Percentiles rank a stretch among this genome's conserved stretches.
phyloP scores from a whole-genome alignment of 257 asterid genomes.

The Penstemon barbatus region DNA sequence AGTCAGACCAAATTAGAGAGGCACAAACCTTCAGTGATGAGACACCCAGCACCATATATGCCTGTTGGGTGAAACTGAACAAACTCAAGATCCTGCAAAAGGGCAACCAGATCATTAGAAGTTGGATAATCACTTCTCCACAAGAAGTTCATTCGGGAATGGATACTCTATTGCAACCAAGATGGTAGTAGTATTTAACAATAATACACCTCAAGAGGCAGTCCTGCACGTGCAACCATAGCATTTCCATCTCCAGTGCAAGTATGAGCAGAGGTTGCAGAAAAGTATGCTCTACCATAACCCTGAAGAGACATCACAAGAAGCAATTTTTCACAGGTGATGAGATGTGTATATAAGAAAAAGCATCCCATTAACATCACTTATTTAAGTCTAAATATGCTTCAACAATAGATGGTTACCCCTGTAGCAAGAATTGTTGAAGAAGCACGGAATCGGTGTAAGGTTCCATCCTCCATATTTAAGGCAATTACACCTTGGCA shows the following conservation, averaged over 20 bases:
- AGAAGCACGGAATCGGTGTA: conserved; percentile 84
- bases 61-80: conserved; percentile 99
- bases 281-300: conserved; percentile 92
- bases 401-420: conserved; percentile 44
- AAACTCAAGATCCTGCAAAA: conserved; percentile 88
- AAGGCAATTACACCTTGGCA: conserved; percentile 83
- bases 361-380: conserved; percentile 16
- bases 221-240: conserved; percentile 98
- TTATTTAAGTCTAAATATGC: conserved; percentile 4
- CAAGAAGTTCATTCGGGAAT: not conserved
- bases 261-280: conserved; percentile 99
- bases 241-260: conserved; percentile 99
- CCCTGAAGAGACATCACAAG: conserved; percentile 52
- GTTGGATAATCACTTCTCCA: conserved; percentile 19
- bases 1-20: conserved; percentile 14
- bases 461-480: conserved; percentile 96
- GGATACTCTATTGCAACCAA: not conserved
- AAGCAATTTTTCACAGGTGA: conserved; percentile 13
- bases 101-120: conserved; percentile 16
- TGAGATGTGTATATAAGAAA: conserved; percentile 11
- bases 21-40: conserved; percentile 82
- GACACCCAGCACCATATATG: conserved; percentile 99
- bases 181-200: conserved; percentile 16
- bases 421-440: conserved; percentile 97
- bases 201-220: conserved; percentile 81